These are phyloP conservation scores for Penicillium goetzii DNA, from an alignment of 495 filamentous ascomycete species.

Conservation along the genomic window DNA sequence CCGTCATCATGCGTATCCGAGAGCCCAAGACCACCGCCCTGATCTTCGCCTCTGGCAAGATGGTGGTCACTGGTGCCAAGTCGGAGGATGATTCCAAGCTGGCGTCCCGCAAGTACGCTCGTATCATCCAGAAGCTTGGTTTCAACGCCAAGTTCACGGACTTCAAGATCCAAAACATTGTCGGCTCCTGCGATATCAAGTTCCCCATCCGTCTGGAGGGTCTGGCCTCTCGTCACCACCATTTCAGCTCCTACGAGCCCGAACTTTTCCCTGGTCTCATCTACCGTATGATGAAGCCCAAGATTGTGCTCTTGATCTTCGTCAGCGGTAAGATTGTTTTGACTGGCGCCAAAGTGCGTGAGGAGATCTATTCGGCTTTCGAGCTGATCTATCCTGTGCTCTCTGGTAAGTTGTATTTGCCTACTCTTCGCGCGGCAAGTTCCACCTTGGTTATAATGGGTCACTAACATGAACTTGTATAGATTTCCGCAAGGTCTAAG, in stretches of 20 bases:
- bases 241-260: slow-evolving; percentile 98
- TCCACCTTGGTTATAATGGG: too few species aligned
- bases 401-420: slow-evolving; percentile 63
- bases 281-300: slow-evolving; percentile 99
- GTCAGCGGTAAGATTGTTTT: slow-evolving; percentile 98
- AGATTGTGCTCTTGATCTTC: slow-evolving; percentile 98
- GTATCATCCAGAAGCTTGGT: slow-evolving; percentile 99
- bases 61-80: slow-evolving; percentile 99
- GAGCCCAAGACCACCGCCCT: slow-evolving; percentile 98
- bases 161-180: slow-evolving; percentile 99
- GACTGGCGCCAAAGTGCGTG: slow-evolving; percentile 96
- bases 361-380: slow-evolving; percentile 98
- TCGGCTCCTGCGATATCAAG: slow-evolving; percentile 98
- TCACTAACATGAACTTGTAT: slow-evolving; percentile 30
- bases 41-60: slow-evolving; percentile 98
- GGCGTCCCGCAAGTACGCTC: slow-evolving; percentile 95
- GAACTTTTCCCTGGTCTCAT: slow-evolving; percentile 99
- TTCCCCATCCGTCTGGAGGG: slow-evolving; percentile 98
- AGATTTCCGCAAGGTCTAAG: slow-evolving; percentile 72
- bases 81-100: slow-evolving; percentile 98
- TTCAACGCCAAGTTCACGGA: slow-evolving; percentile 99
- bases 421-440: background rate
- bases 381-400: slow-evolving; percentile 99
- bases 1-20: slow-evolving; percentile 99
- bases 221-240: slow-evolving; percentile 93